Base-by-base conservation (phyloP, 306 rosid species). In the Inga oerstediana region DNA sequence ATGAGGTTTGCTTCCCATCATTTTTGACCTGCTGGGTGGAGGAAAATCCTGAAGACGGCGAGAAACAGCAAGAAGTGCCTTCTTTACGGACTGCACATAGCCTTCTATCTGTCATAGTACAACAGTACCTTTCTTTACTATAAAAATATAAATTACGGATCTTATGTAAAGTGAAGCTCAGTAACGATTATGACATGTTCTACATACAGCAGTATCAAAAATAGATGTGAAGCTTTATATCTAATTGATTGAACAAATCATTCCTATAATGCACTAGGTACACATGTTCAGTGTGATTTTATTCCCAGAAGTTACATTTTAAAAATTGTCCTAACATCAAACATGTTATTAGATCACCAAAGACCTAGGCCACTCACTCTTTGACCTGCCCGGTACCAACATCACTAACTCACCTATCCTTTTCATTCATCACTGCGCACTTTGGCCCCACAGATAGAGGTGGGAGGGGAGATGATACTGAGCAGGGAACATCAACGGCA, bases 41-140 rank as follows among this genome's bases (percentile, higher is more conserved):
- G 85, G 79, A 82, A 89, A 91, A 79, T 90, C 97, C 84, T 96
- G 99, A 82, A 96, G 92, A 69, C 93, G 32, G 77, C 87, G 90
- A 75, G 97, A 89, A 46, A 96, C 95, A 3, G 97, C 97, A 88
- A 92, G 74, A 80, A 96, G 97, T 77, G 96, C 98, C 88, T 87
- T 96, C 91, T 88, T 96, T 67, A 96, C 92, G 6, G 94, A 86
- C 81, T 91, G 84, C 83, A 92, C 91, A 62, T 85, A 82, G 78
- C 99, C 99, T 92, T 96, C 97, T 79, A 96, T 94, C 99, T 96
- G 93, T 84, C 88, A 88, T 76, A 87, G 41, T 37, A 44, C 39
- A 74, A 74, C 43, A 62, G 12, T 24, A 76, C 72, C 54, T 58
- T 79, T 59, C 52, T 69, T 81, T 56, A 79, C 79, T 58, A 67